These are phyloP conservation scores for Nothopassalora personata DNA, from an alignment of 2,329 filamentous ascomycete species.

Conservation along the genomic window DNA sequence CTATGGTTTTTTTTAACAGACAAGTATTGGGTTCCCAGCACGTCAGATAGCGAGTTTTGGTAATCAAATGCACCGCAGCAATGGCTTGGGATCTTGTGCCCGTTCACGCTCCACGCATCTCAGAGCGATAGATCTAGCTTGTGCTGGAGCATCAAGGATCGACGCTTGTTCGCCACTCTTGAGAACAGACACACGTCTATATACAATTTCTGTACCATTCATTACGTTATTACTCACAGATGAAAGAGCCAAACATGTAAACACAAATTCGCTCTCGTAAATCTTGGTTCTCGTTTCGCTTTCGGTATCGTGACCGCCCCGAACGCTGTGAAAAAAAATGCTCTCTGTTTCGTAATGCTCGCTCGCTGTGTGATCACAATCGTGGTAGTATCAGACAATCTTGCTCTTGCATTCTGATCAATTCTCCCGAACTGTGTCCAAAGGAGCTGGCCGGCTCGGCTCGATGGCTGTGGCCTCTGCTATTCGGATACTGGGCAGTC, in stretches of 20 bases:
- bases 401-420: conserved; percentile 4
- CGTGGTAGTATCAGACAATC: conserved; percentile 1
- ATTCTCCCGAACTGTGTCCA: conserved; percentile 11
- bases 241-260: neutral
- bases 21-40: neutral
- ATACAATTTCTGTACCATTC: neutral
- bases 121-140: too few relatives aligned
- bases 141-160: too few relatives aligned
- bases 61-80: neutral
- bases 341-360: neutral
- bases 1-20: neutral
- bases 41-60: neutral
- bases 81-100: too few relatives aligned
- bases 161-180: too few relatives aligned
- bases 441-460: conserved; percentile 10
- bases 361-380: neutral
- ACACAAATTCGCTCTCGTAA: neutral
- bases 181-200: too few relatives aligned
- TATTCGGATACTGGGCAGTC: conserved; percentile 42
- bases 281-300: neutral
- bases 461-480: conserved; percentile 35
- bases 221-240: neutral
- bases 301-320: neutral
- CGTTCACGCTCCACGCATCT: too few relatives aligned
- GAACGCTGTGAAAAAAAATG: neutral